Percentiles rank a stretch among this genome's conserved stretches.
phyloP scores from a whole-genome alignment of 164 flowering plant species.

The Magnolia kwangsiensis region DNA sequence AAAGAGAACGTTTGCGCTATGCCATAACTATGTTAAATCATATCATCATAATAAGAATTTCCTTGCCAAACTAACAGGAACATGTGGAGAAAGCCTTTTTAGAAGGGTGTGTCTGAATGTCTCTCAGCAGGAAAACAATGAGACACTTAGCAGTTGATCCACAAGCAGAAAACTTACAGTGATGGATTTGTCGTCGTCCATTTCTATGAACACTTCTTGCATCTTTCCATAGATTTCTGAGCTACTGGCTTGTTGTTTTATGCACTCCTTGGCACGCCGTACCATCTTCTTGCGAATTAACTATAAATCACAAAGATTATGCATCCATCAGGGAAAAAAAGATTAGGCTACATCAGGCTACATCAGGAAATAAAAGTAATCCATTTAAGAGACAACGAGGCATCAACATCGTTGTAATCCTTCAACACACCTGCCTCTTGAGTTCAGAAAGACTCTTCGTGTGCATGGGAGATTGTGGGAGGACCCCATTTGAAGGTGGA shows the following conservation, averaged over 20 bases:
- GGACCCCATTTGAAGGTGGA: constrained; percentile 56
- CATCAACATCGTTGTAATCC: not conserved
- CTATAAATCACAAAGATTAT: constrained; percentile 20
- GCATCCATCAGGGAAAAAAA: too few species aligned
- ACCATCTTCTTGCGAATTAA: constrained; percentile 54
- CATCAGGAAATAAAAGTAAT: not conserved
- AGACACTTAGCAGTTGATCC: not conserved
- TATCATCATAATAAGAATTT: not conserved
- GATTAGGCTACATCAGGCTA: not conserved
- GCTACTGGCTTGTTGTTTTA: constrained; percentile 33
- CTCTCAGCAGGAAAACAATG: not conserved
- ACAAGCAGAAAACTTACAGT: not conserved
- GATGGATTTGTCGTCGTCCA: constrained; percentile 23
- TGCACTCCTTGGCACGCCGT: constrained; percentile 43
- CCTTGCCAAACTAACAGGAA: not conserved
- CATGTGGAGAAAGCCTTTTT: not conserved
- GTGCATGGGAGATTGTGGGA: constrained; percentile 67
- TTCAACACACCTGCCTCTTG: constrained; percentile 37
- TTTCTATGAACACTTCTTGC: constrained; percentile 49
- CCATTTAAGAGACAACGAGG: not conserved
- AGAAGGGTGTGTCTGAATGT: not conserved
- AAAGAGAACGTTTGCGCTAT: not conserved
- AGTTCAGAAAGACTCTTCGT: constrained; percentile 57
- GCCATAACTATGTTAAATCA: not conserved
- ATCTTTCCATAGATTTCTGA: constrained; percentile 50